These are phyloP conservation scores for Podospora fimiseda DNA, from an alignment of 495 filamentous ascomycete genomes.

Conservation along the genomic window DNA sequence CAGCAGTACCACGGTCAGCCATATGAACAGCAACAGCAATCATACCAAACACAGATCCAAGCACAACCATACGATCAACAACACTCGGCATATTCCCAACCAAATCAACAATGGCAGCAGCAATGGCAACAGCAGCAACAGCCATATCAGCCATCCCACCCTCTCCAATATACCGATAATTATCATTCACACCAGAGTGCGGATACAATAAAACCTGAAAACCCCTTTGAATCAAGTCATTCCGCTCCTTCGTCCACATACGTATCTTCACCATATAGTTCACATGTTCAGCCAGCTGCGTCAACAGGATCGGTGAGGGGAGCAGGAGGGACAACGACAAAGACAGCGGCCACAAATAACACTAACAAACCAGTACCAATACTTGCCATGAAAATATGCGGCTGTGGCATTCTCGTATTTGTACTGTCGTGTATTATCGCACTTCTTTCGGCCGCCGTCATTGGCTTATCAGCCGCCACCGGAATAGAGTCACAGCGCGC, in stretches of 20 bases:
- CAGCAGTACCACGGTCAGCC: constrained; percentile 3
- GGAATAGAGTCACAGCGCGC: constrained; percentile 36
- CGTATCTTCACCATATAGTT: background rate
- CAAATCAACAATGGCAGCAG: background rate
- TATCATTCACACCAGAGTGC: background rate
- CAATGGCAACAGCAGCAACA: background rate
- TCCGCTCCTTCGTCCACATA: background rate
- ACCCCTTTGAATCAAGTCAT: background rate
- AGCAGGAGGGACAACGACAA: background rate
- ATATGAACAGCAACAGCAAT: background rate
- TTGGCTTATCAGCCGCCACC: constrained; percentile 39
- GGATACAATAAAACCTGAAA: background rate
- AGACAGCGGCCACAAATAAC: background rate
- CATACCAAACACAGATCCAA: background rate
- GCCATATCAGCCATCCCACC: background rate
- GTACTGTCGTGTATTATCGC: constrained; percentile 36
- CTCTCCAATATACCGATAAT: background rate
- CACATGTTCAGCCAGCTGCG: constrained; percentile 2
- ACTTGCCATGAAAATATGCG: constrained; percentile 21
- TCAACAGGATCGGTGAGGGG: background rate
- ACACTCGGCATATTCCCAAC: background rate
- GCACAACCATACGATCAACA: background rate
- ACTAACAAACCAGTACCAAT: constrained; percentile 1
- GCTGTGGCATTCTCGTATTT: constrained; percentile 34
- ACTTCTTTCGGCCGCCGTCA: constrained; percentile 34